These are phyloP conservation scores for Mycena haematopus DNA, from an alignment of 768 basidiomycete genomes.

Conservation along the genomic window DNA sequence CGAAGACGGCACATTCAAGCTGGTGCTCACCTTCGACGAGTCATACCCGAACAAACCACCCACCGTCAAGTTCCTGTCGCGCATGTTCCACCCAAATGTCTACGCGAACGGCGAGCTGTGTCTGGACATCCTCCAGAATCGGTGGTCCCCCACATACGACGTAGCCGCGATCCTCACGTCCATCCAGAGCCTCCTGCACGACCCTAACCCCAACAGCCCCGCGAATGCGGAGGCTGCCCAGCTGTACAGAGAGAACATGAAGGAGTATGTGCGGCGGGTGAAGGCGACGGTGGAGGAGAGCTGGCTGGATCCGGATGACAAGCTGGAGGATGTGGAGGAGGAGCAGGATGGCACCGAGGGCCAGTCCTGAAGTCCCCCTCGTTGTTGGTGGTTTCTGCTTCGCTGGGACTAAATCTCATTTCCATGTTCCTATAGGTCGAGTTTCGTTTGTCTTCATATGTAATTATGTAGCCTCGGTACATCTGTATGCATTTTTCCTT, in stretches of 20 bases:
- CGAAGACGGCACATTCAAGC: conserved; percentile 98
- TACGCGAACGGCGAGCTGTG: conserved; percentile 99
- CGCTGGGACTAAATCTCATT: not conserved
- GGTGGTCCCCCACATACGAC: conserved; percentile 99
- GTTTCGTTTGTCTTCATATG: conserved; percentile 14
- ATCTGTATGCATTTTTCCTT: conserved; percentile 13
- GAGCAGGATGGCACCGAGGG: conserved; percentile 18
- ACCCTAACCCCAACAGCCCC: conserved; percentile 98
- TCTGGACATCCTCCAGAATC: conserved; percentile 96
- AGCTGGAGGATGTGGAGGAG: conserved; percentile 42
- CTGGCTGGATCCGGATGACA: conserved; percentile 88
- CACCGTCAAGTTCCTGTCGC: conserved; percentile 93
- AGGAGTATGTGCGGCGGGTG: conserved; percentile 94
- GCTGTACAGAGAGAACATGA: conserved; percentile 96
- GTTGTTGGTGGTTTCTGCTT: conserved; percentile 3
- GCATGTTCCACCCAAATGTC: conserved; percentile 99
- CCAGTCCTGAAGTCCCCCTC: conserved; percentile 11
- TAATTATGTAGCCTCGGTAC: conserved; percentile 23
- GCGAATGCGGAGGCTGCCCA: conserved; percentile 99
- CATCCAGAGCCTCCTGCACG: conserved; percentile 94
- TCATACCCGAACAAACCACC: conserved; percentile 99
- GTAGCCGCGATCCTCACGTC: conserved; percentile 97
- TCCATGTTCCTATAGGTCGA: not conserved
- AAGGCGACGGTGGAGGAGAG: conserved; percentile 94
- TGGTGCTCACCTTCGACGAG: conserved; percentile 94